Evolutionary conservation across 140 eudicot genomes (phyloP).

Genomic region (Oenanthe javanica): DNA sequence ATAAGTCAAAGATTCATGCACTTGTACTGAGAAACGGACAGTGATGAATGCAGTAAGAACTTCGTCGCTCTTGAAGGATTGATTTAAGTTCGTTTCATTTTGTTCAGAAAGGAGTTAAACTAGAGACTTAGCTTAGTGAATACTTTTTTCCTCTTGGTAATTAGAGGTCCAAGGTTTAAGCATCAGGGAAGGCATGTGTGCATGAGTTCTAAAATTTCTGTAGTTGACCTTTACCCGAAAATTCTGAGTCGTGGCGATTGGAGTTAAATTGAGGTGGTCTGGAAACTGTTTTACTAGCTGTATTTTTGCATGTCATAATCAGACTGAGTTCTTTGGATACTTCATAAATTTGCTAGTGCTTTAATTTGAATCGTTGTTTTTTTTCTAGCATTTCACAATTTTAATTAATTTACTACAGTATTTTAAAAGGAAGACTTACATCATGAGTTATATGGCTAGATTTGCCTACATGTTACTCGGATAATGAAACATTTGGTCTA

Average conservation of each 20-base stretch:
- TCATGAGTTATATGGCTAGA: not conserved
- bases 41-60: not conserved
- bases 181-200: too few species aligned
- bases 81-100: too few species aligned
- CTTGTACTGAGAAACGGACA: not conserved
- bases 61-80: not conserved
- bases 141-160: too few species aligned
- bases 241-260: not conserved
- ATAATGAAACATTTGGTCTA: not conserved
- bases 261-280: not conserved
- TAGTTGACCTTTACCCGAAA: too few species aligned
- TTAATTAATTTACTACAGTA: not conserved
- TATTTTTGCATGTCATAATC: not conserved
- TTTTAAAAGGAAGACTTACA: not conserved
- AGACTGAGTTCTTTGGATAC: not conserved
- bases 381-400: not conserved
- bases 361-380: not conserved
- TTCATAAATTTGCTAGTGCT: not conserved
- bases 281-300: not conserved
- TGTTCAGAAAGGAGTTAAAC: too few species aligned
- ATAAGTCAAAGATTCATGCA: not conserved
- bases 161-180: too few species aligned
- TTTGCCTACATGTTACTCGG: not conserved
- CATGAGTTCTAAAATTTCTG: too few species aligned
- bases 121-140: too few species aligned